Percentiles rank a stretch among this genome's conserved stretches.
Evolutionary conservation across 1,284 basidiomycete genomes (phyloP).

Genomic region (Xanthoconium separans): DNA sequence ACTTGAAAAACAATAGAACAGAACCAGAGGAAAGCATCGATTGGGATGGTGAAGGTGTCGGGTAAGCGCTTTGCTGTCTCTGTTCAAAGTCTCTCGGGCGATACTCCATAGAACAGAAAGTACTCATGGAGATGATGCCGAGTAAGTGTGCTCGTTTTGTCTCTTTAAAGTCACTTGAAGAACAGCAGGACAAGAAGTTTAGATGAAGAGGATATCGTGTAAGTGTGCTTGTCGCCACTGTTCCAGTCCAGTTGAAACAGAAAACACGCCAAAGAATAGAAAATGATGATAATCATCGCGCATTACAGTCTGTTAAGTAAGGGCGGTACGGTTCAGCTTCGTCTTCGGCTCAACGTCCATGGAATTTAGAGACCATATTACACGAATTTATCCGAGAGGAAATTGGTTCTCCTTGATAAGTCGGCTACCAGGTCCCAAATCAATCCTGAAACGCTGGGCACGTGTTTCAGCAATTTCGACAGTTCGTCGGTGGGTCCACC

Average conservation of each 20-base stretch:
- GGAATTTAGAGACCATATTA: conserved; percentile 1
- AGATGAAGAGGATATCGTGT: not conserved
- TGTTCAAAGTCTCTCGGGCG: not conserved
- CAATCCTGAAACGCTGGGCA: not conserved
- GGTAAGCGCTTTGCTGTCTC: not conserved
- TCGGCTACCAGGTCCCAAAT: not conserved
- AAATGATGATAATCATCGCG: not conserved
- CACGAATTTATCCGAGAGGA: conserved; percentile 5
- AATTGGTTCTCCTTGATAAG: conserved; percentile 19
- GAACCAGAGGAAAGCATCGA: not conserved
- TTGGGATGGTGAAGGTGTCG: too few species aligned
- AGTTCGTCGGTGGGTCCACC: conserved; percentile 8
- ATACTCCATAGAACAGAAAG: not conserved
- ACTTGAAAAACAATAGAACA: not conserved
- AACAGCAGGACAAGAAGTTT: not conserved
- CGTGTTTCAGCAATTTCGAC: not conserved
- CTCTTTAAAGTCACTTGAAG: not conserved
- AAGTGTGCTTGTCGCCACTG: not conserved
- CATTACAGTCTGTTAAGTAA: conserved; percentile 9
- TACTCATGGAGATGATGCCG: not conserved
- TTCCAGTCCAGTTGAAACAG: not conserved
- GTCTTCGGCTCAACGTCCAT: conserved; percentile 1
- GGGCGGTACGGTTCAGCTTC: not conserved
- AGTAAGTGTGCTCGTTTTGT: not conserved
- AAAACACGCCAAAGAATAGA: not conserved